Evolutionary conservation across 73 alveolate species (phyloP).

Genomic region (Paramecium caudatum): DNA sequence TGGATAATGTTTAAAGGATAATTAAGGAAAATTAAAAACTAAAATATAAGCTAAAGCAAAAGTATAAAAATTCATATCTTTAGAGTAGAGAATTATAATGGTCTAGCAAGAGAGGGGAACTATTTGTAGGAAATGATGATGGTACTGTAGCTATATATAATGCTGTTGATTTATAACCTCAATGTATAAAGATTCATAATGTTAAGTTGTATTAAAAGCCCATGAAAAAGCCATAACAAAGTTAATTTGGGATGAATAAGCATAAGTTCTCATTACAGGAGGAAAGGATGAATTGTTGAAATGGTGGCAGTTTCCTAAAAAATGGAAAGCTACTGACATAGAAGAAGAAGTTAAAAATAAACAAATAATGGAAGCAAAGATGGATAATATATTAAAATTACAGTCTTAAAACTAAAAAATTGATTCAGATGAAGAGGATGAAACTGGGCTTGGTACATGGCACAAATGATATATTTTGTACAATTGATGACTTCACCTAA

Average conservation of each 20-base stretch:
- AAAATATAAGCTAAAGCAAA: constrained; percentile 62
- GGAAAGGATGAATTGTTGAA: constrained; percentile 34
- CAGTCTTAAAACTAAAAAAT: background rate
- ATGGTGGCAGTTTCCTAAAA: constrained; percentile 66
- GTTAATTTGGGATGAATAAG: constrained; percentile 65
- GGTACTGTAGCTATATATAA: constrained; percentile 73
- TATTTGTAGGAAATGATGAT: constrained; percentile 75
- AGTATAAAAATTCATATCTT: background rate
- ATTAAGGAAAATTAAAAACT: constrained; percentile 62
- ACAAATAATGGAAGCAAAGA: constrained; percentile 21
- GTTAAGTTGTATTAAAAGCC: constrained; percentile 69
- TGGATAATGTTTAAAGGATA: constrained; percentile 52
- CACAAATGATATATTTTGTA: constrained; percentile 55
- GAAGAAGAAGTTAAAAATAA: constrained; percentile 15
- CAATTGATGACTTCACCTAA: constrained; percentile 43
- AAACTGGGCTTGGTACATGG: constrained; percentile 47
- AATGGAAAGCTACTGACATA: background rate
- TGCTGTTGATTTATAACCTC: constrained; percentile 64
- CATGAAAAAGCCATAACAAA: constrained; percentile 73
- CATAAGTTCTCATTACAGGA: constrained; percentile 39
- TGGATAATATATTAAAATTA: constrained; percentile 25
- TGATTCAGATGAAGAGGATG: constrained; percentile 63
- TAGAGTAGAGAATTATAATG: constrained; percentile 73
- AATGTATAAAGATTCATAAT: constrained; percentile 20
- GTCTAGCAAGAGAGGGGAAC: constrained; percentile 74